A percentile compares a stretch with the other conserved stretches of the same genome.
These are phyloP conservation scores for Zarea fungicola DNA, from an alignment of 2,329 filamentous ascomycete species.

Conservation along the genomic window DNA sequence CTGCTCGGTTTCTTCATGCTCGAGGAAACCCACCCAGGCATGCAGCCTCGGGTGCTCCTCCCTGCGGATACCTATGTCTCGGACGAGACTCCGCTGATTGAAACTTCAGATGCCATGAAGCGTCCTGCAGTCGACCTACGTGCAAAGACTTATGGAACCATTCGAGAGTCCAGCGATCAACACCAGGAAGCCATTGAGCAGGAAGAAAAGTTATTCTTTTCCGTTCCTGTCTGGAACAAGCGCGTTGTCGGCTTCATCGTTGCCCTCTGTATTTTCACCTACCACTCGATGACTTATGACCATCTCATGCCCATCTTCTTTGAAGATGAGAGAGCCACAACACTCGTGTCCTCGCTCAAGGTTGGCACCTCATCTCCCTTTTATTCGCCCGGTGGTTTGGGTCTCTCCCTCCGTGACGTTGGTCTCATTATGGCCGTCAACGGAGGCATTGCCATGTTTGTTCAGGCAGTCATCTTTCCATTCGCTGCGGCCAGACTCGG, in stretches of 20 bases:
- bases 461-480: conserved; percentile 58
- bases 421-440: conserved; percentile 57
- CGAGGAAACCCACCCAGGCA: conserved; percentile 83
- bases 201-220: conserved; percentile 29
- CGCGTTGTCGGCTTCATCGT: conserved; percentile 70
- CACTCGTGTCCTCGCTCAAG: conserved; percentile 32
- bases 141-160: conserved; percentile 75
- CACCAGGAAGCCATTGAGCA: conserved; percentile 36
- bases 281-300: conserved; percentile 93
- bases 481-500: conserved; percentile 53
- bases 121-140: conserved; percentile 68
- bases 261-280: conserved; percentile 86
- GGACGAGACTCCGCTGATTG: conserved; percentile 69
- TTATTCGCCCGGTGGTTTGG: conserved; percentile 57
- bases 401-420: conserved; percentile 56
- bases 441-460: conserved; percentile 52
- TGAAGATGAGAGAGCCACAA: conserved; percentile 60
- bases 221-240: conserved; percentile 45
- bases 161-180: conserved; percentile 44
- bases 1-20: conserved; percentile 74
- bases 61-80: conserved; percentile 48
- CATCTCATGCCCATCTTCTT: conserved; percentile 90
- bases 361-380: conserved; percentile 37
- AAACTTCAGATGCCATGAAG: conserved; percentile 68
- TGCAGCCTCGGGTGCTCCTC: conserved; percentile 51